Evolutionary conservation across 495 filamentous ascomycete genomes (phyloP), one percentile per base, ranked within the genome.

Genomic region (Neurospora sp.): DNA sequence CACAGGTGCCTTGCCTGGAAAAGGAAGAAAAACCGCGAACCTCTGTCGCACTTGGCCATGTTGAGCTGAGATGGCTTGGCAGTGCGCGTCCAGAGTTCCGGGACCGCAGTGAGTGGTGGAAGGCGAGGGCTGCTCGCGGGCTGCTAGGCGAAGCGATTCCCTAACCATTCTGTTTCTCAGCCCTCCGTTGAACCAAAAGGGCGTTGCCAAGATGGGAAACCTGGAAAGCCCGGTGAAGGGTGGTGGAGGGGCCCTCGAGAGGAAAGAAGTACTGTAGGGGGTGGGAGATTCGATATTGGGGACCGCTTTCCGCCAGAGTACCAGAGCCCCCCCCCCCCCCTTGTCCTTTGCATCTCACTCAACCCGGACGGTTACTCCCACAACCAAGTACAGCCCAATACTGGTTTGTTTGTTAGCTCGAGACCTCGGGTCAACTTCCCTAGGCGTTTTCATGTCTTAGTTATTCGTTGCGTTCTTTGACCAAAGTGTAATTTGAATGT

Each of bases 61-160:
- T 34, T 66, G 28, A 66, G 54, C 54, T 69, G 59, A 70, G 62
- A 37, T 71, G 37, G 72, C 28, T 34, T 42, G 28, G n/a, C n/a
- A 36, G 17, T 59, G 71, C 70, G 71, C 39, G 70, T 70, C 74
- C 75, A 78, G 77, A 71, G 70, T 77, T 77, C 69, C 69, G 74
- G 74, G 76, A 62, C 48, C 48, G 11, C 48, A 59, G 24, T 59
- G 48, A 28, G 48, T 28, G 48, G 48, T 24, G 24, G 48, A 59
- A 11, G 48, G 21, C 21, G 21, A 15, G 48, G 48, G 48, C 21
- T 59, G 48, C 48, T 48, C 9, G 43, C 43, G 43, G 43, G 43
- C 43, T 48, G 43, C 43, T 48, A 48, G 43, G 19, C 43, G 48
- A 59, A 28, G 48, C 48, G 21, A 59, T 59, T 28, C 48, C 21